These are phyloP conservation scores for Talaromyces ruber DNA, from an alignment of 495 filamentous ascomycete genomes.

Conservation along the genomic window DNA sequence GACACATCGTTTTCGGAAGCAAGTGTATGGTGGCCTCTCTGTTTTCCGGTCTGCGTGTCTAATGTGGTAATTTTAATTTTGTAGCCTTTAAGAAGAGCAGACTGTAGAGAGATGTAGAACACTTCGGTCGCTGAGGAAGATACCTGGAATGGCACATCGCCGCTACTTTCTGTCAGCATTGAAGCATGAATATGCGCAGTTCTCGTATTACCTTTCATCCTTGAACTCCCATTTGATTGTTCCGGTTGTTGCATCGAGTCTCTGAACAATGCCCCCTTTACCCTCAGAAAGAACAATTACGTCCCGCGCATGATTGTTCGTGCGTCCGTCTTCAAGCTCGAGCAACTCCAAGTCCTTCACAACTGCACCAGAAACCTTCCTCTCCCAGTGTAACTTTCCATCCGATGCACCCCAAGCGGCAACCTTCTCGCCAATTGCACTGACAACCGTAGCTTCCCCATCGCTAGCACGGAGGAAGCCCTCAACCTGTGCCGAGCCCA, in stretches of 20 bases:
- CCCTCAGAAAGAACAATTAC: constrained; percentile 58
- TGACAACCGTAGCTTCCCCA: constrained; percentile 63
- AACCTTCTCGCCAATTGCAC: constrained; percentile 57
- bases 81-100: constrained; percentile 53
- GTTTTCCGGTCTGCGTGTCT: constrained; percentile 61
- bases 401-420: constrained; percentile 77
- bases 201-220: constrained; percentile 44
- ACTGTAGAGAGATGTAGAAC: constrained; percentile 70
- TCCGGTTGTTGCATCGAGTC: constrained; percentile 67
- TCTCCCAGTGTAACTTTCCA: constrained; percentile 70
- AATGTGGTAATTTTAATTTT: constrained; percentile 67
- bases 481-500: constrained; percentile 19
- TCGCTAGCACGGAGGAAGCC: constrained; percentile 64
- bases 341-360: constrained; percentile 74
- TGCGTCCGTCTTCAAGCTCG: constrained; percentile 53
- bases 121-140: constrained; percentile 66
- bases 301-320: constrained; percentile 45
- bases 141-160: constrained; percentile 68
- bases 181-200: constrained; percentile 1
- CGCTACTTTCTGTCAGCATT: constrained; percentile 30
- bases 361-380: constrained; percentile 41
- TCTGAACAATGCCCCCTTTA: constrained; percentile 49
- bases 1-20: constrained; percentile 67
- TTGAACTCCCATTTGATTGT: constrained; percentile 66
- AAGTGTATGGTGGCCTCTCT: constrained; percentile 54